Percentiles rank a stretch among this genome's conserved stretches.
Evolutionary conservation across 495 filamentous ascomycete species (phyloP).

Genomic region (Extremus antarcticus): DNA sequence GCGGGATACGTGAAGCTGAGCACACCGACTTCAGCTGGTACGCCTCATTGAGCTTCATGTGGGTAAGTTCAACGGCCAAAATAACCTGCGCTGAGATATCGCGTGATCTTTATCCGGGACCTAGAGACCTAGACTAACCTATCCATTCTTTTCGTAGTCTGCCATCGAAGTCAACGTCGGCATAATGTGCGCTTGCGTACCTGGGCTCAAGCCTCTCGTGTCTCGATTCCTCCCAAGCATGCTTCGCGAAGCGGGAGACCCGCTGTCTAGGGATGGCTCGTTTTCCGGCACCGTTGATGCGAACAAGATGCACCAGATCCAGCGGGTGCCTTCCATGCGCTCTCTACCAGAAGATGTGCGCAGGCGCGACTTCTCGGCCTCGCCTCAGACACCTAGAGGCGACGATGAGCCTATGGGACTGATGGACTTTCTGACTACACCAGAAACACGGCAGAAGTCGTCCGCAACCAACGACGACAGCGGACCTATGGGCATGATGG

Average conservation of each 20-base stretch:
- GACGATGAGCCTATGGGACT: constrained; percentile 33
- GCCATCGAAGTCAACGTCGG: constrained; percentile 83
- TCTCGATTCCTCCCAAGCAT: constrained; percentile 63
- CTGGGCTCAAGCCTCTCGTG: constrained; percentile 77
- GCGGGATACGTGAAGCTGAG: constrained; percentile 22
- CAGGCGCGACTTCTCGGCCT: constrained; percentile 10
- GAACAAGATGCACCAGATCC: constrained; percentile 9
- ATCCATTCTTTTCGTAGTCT: constrained; percentile 72
- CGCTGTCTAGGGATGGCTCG: constrained; percentile 7
- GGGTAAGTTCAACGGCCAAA: too few relatives aligned
- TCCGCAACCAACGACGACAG: constrained; percentile 18
- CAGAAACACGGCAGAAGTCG: constrained; percentile 30
- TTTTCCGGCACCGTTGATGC: constrained; percentile 10
- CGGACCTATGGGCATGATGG: constrained; percentile 41
- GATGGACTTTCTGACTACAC: constrained; percentile 50
- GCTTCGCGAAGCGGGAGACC: constrained; percentile 42
- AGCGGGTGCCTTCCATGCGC: constrained; percentile 15
- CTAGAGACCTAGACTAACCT: too few relatives aligned
- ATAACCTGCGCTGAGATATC: constrained; percentile 60
- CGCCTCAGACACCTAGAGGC: not conserved
- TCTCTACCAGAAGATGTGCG: constrained; percentile 1
- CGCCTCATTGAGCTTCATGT: constrained; percentile 68
- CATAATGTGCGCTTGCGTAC: constrained; percentile 79
- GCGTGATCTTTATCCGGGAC: too few relatives aligned
- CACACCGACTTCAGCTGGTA: constrained; percentile 54